Evolutionary conservation across 2,329 filamentous ascomycete species (phyloP).

Genomic region (Diaporthe aspalathi): DNA sequence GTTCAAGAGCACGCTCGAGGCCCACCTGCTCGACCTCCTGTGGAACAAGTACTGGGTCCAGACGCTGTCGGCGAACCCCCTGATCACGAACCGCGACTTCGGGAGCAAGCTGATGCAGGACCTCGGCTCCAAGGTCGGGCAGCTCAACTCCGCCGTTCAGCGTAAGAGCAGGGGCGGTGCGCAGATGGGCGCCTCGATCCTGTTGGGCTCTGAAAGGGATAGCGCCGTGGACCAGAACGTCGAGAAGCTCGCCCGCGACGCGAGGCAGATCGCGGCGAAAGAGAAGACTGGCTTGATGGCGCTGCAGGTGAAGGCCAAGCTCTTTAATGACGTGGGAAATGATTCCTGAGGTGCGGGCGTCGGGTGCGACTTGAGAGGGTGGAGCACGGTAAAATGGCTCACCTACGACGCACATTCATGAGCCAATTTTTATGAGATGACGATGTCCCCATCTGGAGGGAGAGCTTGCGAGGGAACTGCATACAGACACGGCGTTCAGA

Average conservation of each 20-base stretch:
- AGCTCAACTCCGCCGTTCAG: constrained; percentile 62
- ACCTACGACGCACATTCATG: constrained; percentile 3
- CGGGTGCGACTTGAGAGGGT: background rate
- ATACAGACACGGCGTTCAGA: constrained; percentile 39
- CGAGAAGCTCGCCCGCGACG: constrained; percentile 70
- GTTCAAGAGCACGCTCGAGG: constrained; percentile 93
- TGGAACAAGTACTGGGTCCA: constrained; percentile 99
- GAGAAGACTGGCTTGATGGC: constrained; percentile 73
- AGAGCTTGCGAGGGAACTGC: constrained; percentile 2
- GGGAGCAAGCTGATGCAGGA: constrained; percentile 93
- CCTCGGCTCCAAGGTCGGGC: constrained; percentile 82
- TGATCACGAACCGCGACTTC: constrained; percentile 93
- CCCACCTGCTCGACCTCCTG: constrained; percentile 84
- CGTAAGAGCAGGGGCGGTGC: constrained; percentile 46
- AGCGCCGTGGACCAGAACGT: constrained; percentile 61
- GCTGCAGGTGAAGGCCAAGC: constrained; percentile 70
- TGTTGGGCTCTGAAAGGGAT: constrained; percentile 41
- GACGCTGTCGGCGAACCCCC: constrained; percentile 89
- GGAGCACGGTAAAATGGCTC: constrained; percentile 22
- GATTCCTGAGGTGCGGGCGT: constrained; percentile 27
- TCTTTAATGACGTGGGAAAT: constrained; percentile 63
- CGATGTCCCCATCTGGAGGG: constrained; percentile 7
- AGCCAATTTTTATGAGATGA: constrained; percentile 9
- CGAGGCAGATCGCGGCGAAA: constrained; percentile 70
- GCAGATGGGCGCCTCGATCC: constrained; percentile 38